These are phyloP conservation scores for Petunia secreta DNA, from an alignment of 257 asterid species.

Conservation along the genomic window DNA sequence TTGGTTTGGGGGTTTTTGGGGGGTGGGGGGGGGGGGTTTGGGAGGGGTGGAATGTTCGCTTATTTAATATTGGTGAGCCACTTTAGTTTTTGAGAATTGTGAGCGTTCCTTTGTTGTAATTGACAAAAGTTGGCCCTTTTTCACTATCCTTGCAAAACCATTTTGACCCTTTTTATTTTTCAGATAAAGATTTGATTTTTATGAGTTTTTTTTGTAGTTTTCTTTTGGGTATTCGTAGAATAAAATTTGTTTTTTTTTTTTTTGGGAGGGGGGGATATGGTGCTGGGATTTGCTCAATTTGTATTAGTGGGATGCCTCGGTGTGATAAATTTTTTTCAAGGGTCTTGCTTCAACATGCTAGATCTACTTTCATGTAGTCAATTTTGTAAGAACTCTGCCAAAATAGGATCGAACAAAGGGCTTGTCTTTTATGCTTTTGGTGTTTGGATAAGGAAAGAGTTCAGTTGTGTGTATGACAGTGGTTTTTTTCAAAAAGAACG, in stretches of 20 bases:
- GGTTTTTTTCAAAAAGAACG: background rate
- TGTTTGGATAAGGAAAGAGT: conserved; percentile 5
- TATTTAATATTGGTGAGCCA: too few relatives aligned
- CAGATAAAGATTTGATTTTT: too few relatives aligned
- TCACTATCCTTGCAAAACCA: too few relatives aligned
- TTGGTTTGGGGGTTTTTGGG: too few relatives aligned
- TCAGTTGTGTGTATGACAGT: background rate
- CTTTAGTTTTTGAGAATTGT: background rate
- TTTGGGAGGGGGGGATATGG: background rate
- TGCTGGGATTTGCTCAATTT: background rate
- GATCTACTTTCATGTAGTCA: background rate
- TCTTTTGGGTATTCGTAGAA: background rate
- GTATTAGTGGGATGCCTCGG: background rate
- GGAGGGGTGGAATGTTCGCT: too few relatives aligned
- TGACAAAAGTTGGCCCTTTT: too few relatives aligned
- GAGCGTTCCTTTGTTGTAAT: background rate
- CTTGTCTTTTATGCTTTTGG: background rate
- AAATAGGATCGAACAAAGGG: background rate
- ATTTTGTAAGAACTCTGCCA: background rate
- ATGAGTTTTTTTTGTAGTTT: too few relatives aligned
- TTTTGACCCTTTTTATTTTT: too few relatives aligned
- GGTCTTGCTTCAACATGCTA: conserved; percentile 7
- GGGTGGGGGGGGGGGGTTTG: too few relatives aligned
- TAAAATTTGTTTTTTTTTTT: background rate
- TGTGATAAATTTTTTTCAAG: background rate